phyloP scores from a whole-genome alignment of 805 yeast species.

The Zygoascus biomembranicola region DNA sequence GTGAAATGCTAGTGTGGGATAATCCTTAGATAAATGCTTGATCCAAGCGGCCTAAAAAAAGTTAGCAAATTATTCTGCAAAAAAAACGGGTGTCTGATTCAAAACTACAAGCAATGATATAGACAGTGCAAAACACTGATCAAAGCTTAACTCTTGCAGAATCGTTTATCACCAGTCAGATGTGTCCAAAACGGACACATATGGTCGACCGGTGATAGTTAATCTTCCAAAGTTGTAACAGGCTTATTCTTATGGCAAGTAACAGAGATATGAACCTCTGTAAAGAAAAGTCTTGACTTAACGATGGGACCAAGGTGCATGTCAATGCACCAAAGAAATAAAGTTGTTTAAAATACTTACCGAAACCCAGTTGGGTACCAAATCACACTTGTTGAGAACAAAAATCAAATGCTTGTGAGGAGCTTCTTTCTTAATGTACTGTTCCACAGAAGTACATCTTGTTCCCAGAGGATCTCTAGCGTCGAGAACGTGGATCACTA shows the following conservation, averaged over 20 bases:
- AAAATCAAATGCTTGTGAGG: conserved; percentile 94
- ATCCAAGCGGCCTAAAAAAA: conserved; percentile 92
- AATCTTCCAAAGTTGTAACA: conserved; percentile 97
- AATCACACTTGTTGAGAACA: conserved; percentile 93
- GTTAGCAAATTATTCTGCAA: conserved; percentile 1
- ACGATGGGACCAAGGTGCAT: conserved; percentile 52
- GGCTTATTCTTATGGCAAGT: conserved; percentile 52
- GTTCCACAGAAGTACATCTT: conserved; percentile 87
- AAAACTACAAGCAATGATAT: conserved; percentile 70
- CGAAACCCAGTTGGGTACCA: conserved; percentile 98
- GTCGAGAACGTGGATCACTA: conserved; percentile 90
- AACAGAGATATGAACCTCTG: conserved; percentile 5
- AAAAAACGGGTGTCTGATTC: conserved; percentile 54
- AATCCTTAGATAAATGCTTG: conserved; percentile 80
- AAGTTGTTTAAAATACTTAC: conserved; percentile 50
- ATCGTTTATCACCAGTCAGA: conserved; percentile 32
- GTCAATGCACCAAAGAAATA: conserved; percentile 7
- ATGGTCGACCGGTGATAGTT: conserved; percentile 44
- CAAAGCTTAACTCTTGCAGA: conserved; percentile 80
- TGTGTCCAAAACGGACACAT: conserved; percentile 40
- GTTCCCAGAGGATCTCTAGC: conserved; percentile 98
- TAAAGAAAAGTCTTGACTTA: conserved; percentile 34
- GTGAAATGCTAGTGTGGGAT: conserved; percentile 95
- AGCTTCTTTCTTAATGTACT: conserved; percentile 85
- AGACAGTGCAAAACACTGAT: conserved; percentile 13